Conservation (phyloP, 2,329 filamentous ascomycete genomes). For the Thyridium curvatum region DNA sequence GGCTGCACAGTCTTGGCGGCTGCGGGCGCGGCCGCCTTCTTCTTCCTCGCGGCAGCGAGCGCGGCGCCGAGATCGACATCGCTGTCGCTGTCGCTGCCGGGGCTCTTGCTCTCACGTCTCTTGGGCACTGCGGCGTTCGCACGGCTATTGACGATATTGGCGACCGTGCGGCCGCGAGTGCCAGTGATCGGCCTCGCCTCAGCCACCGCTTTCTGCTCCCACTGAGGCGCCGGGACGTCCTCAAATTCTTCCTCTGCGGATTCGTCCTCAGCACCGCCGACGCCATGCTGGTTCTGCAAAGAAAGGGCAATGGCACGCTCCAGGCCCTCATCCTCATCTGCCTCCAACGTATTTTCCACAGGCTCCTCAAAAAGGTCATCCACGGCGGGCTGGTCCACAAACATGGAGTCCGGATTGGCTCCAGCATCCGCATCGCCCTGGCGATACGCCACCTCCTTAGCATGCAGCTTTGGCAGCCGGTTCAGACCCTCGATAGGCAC, state of each 20-base stretch:
- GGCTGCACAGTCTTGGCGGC: conserved; percentile 8
- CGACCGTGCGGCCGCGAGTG: conserved; percentile 56
- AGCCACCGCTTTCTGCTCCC: conserved; percentile 48
- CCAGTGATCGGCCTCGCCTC: conserved; percentile 44
- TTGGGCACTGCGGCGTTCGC: conserved; percentile 51
- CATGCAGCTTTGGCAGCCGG: conserved; percentile 59
- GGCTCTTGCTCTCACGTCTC: conserved; percentile 32
- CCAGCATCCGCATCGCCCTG: too few relatives aligned
- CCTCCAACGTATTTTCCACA: conserved; percentile 10
- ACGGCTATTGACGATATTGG: conserved; percentile 68
- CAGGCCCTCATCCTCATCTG: conserved; percentile 55
- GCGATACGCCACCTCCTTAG: conserved; percentile 13
- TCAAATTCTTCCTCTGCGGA: conserved; percentile 36
- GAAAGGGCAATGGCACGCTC: conserved; percentile 81
- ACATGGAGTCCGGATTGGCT: conserved; percentile 46
- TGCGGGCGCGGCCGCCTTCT: conserved; percentile 26
- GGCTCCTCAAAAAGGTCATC: conserved; percentile 24
- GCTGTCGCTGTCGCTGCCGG: conserved; percentile 62
- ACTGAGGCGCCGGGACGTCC: conserved; percentile 45
- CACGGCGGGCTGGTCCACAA: conserved; percentile 32
- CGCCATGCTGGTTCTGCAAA: conserved; percentile 55
- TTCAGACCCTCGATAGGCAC: conserved; percentile 89
- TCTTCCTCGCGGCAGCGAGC: conserved; percentile 62
- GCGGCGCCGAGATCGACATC: conserved; percentile 77
- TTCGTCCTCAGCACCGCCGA: conserved; percentile 28